phyloP scores from a whole-genome alignment of 2,329 filamentous ascomycete genomes.

The Teratosphaeria gauchensis region DNA sequence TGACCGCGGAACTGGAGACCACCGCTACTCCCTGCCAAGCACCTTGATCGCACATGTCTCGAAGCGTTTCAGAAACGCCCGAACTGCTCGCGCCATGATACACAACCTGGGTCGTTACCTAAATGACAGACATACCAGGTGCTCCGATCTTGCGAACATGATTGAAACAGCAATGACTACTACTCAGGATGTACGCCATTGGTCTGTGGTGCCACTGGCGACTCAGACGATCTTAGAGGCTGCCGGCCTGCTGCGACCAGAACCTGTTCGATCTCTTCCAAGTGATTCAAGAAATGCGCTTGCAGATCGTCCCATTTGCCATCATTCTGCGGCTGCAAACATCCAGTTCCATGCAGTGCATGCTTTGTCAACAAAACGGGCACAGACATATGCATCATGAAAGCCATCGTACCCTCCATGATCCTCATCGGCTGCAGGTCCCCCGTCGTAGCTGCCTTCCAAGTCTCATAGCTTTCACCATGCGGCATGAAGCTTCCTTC shows the following conservation, averaged over 20 bases:
- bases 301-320: constrained; percentile 5
- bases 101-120: too few species aligned
- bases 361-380: constrained; percentile 7
- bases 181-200: not conserved
- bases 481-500: constrained; percentile 12
- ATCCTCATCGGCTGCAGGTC: constrained; percentile 2
- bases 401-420: constrained; percentile 8
- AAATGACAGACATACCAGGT: too few species aligned
- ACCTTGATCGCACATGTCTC: too few species aligned
- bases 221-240: not conserved
- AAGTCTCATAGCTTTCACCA: constrained; percentile 9
- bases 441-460: not conserved
- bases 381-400: constrained; percentile 8
- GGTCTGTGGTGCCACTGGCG: not conserved
- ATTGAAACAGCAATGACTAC: too few species aligned
- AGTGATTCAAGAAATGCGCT: constrained; percentile 7
- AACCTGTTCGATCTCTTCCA: constrained; percentile 4
- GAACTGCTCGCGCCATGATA: too few species aligned
- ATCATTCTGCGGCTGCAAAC: constrained; percentile 3
- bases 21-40: too few species aligned
- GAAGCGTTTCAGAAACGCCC: too few species aligned
- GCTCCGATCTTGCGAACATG: too few species aligned
- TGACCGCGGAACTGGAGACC: too few species aligned
- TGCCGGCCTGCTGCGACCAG: constrained; percentile 3
- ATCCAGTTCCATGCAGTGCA: constrained; percentile 4